Percentiles rank a stretch among this genome's conserved stretches.
phyloP scores from a whole-genome alignment of 352 stramenopile genomes.

The Pythium volutum region DNA sequence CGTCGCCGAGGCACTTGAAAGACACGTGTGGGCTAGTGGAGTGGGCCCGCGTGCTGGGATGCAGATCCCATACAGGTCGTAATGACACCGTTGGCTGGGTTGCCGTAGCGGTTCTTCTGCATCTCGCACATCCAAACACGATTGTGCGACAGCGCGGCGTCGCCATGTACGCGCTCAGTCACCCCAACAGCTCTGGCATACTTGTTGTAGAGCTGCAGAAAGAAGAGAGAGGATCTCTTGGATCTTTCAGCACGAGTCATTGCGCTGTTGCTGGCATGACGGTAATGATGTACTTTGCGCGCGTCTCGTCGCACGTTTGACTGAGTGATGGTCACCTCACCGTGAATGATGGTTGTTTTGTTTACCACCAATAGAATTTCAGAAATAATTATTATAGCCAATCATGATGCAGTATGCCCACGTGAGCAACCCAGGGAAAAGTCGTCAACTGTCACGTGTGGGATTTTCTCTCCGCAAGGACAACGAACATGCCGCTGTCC shows the following conservation, averaged over 20 bases:
- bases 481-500: neutral
- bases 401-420: neutral
- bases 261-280: no score
- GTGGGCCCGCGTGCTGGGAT: conserved; percentile 3
- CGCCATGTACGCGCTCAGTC: neutral
- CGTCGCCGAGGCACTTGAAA: conserved; percentile 19
- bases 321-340: conserved; percentile 8
- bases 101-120: neutral
- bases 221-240: neutral
- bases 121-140: neutral
- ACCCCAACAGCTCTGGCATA: neutral
- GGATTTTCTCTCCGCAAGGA: neutral
- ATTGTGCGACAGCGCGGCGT: neutral
- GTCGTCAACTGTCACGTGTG: conserved; percentile 1
- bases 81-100: neutral
- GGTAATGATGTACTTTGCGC: conserved; percentile 9
- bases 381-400: neutral
- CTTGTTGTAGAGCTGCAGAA: neutral
- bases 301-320: neutral
- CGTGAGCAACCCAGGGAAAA: neutral
- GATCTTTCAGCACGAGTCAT: neutral
- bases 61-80: neutral
- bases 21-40: no score
- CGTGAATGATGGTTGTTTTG: conserved; percentile 7
- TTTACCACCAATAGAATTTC: conserved; percentile 2